Evolutionary conservation across 306 rosid genomes (phyloP).

Genomic region (Crataegus laevigata): DNA sequence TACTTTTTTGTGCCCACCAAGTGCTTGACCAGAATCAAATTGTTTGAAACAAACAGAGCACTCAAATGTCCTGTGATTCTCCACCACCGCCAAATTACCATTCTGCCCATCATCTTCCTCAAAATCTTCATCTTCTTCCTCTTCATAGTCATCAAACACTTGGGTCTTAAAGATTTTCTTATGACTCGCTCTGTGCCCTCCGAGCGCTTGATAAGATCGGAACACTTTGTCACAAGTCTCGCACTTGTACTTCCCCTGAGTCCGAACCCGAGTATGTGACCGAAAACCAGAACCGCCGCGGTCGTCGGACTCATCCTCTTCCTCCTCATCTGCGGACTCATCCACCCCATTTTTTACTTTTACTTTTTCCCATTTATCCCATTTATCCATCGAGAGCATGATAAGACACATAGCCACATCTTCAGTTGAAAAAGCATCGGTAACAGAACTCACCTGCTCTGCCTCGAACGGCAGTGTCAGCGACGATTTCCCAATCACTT

Average conservation of each 20-base stretch:
- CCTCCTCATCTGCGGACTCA: not conserved
- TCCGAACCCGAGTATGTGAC: not conserved
- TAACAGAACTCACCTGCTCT: slow-evolving; percentile 8
- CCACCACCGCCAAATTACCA: not conserved
- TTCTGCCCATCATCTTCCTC: not conserved
- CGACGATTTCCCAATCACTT: not conserved
- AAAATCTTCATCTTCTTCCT: not conserved
- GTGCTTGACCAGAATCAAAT: slow-evolving; percentile 50
- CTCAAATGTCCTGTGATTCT: slow-evolving; percentile 8
- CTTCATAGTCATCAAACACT: not conserved
- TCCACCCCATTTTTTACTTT: not conserved
- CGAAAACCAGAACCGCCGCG: not conserved
- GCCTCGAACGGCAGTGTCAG: not conserved
- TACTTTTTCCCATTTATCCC: not conserved
- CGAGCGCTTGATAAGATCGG: slow-evolving; percentile 50
- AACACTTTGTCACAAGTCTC: slow-evolving; percentile 33
- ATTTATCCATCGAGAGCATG: slow-evolving; percentile 31
- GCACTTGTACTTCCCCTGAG: slow-evolving; percentile 26
- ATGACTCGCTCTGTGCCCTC: slow-evolving; percentile 59
- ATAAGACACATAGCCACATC: slow-evolving; percentile 41
- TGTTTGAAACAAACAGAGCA: slow-evolving; percentile 37
- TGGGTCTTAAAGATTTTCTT: slow-evolving; percentile 13
- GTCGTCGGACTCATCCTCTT: not conserved
- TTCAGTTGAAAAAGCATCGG: slow-evolving; percentile 11
- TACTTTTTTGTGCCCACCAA: slow-evolving; percentile 61